phyloP scores from a whole-genome alignment of 352 stramenopile genomes.

The Globisporangium mamillatum region DNA sequence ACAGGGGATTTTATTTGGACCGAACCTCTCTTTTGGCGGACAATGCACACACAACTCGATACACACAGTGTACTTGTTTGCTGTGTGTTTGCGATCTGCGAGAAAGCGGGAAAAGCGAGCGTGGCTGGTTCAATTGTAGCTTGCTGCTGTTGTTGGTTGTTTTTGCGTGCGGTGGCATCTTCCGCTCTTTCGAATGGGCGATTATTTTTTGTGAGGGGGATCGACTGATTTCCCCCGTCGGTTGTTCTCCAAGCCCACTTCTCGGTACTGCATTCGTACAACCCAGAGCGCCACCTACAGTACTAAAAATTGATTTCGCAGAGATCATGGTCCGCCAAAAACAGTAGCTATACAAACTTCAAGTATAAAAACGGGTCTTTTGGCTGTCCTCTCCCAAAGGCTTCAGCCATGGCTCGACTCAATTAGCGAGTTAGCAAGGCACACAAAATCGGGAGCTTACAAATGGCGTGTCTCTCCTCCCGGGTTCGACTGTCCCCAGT shows the following conservation, averaged over 20 bases:
- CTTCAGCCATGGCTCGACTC: too few relatives aligned
- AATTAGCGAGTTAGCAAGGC: too few relatives aligned
- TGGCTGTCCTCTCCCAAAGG: neutral
- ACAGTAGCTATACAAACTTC: neutral
- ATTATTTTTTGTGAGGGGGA: neutral
- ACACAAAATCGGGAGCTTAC: neutral
- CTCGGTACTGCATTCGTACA: neutral
- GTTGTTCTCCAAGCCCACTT: neutral
- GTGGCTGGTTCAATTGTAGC: neutral
- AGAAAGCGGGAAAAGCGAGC: neutral
- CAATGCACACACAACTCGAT: neutral
- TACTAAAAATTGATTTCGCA: neutral
- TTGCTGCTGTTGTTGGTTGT: neutral
- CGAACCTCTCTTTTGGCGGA: constrained; percentile 4
- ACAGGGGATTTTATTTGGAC: neutral
- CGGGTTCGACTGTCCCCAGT: neutral
- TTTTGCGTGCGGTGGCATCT: neutral
- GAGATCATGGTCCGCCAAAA: neutral
- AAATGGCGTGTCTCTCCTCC: constrained; percentile 7
- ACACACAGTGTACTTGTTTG: neutral
- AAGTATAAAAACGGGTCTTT: neutral
- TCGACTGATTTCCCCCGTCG: neutral
- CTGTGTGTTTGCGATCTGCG: neutral
- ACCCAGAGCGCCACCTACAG: neutral
- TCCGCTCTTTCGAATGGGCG: constrained; percentile 1